Base-by-base conservation (phyloP, 2,329 filamentous ascomycete genomes). In the Diaporthe ilicicola region DNA sequence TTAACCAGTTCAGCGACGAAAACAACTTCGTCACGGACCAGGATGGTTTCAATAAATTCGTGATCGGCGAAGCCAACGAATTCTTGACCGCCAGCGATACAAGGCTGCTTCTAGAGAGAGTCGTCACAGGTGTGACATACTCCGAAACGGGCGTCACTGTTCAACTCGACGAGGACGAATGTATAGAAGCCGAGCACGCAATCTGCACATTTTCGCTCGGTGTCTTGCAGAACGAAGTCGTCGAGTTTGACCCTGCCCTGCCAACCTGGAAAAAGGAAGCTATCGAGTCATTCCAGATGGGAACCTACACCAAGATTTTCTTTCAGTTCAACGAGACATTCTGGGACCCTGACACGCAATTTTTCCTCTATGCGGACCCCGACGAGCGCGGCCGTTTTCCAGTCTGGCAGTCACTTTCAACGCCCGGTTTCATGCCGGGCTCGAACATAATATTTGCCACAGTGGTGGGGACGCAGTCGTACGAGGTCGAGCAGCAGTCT, bases 11-110 rank as follows among this genome's bases (percentile, higher is more conserved):
- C 42, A 62, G 56, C 9, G 42, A 27, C 19, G 34, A 62, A 42
- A 62, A 62, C 27, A 62, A 48, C 56, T 62, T 62, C 19, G 42
- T 62, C 7, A 48, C 48, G 19, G 56, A 62, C 2, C 56, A 62
- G 15, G 39, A 42, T 12, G 56, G 56, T 9, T 42, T 48, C 56
- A 62, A 62, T 13, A 62, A 39, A 15, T 62, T 39, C 39, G 48
- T 62, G 7, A 62, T 48, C 13, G 56, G 56, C 7, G 56, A 62
- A 34, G 56, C 56, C 13, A 48, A 39, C 8, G 48, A 17, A 0
- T 48, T 62, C 12, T 12, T 62, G 10, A 12, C 34, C 9, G 42
- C 46, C 0, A 27, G 48, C 9, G 56, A 62, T 10, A 39, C 56
- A 17, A 39, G 56, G 12, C 27, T 62, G 9, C 42, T 48, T 12